A percentile compares a stretch with the other conserved stretches of the same genome.
phyloP scores from a whole-genome alignment of 1,284 basidiomycete species.

The Mrakiaceae sp. region DNA sequence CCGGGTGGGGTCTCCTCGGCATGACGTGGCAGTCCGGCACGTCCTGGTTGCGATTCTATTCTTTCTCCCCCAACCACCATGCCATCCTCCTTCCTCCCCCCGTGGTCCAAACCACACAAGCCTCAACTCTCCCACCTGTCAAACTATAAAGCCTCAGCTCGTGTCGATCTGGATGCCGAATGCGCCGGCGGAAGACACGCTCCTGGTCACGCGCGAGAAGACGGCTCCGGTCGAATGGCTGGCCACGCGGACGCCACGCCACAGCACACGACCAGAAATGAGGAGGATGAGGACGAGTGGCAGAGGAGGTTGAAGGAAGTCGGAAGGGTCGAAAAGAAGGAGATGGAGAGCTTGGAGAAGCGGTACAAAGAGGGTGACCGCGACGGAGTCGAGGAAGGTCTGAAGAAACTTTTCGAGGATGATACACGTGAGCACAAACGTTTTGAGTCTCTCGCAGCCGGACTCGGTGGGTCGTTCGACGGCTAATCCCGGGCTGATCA shows the following conservation, averaged over 20 bases:
- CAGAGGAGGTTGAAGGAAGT: not conserved
- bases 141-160: not conserved
- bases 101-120: not conserved
- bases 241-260: constrained; percentile 10
- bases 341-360: not conserved
- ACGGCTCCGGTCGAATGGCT: constrained; percentile 11
- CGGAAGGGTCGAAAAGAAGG: not conserved
- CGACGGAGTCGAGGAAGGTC: not conserved
- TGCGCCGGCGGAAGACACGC: not conserved
- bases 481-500: no score
- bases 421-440: not conserved
- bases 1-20: constrained; percentile 32
- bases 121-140: not conserved
- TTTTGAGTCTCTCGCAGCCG: constrained; percentile 4
- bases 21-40: no score
- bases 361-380: not conserved
- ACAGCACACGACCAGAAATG: no score
- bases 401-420: constrained; percentile 12
- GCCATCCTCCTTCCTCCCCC: not conserved
- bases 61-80: not conserved
- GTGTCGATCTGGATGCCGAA: not conserved
- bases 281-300: not conserved
- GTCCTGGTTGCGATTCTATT: no score
- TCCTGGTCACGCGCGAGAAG: not conserved
- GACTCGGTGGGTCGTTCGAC: not conserved